Evolutionary conservation across 2,329 filamentous ascomycete genomes (phyloP), one percentile per base, ranked within the genome.

Genomic region (Lachnellula suecica): DNA sequence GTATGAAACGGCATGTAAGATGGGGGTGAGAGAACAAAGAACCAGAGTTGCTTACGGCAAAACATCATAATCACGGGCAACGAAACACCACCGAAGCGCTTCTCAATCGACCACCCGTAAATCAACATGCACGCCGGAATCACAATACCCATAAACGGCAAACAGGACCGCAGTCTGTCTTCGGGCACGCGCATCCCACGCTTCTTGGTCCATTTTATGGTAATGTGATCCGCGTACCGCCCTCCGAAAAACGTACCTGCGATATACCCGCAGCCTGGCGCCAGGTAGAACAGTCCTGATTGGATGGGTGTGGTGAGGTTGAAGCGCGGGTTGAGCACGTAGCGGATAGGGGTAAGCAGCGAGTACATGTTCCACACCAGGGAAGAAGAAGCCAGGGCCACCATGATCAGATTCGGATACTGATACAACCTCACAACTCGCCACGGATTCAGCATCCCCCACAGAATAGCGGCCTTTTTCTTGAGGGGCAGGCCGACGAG

Each of bases 311-410:
- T 77, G 0, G 81, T 79, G 9, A 91, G 76, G 49, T 84, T 68
- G 72, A 91, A 91, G 20, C 88, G 83, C 0, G 88, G 87, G 61
- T 91, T 90, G 11, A 91, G 74, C 4, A 90, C 79, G 59, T 88
- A 88, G 19, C 87, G 83, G 50, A 90, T 88, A 0, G 83, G 83
- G 0, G 85, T 88, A 3, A 88, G 74, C 1, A 88, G 76, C 3
- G 77, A 78, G 68, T 89, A 89, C 64, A 91, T 89, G 68, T 91
- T 90, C 85, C 85, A 91, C 13, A 90, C 82, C 1, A 92, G 72
- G 11, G 79, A 76, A 1, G 78, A 79, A 42, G 79, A 84, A 2
- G 82, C 83, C 3, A 87, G 68, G 4, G 78, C 81, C 15, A 79
- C 78, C 51, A 86, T 74, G 13, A 88, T 72, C 2, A 91, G 74